These are phyloP conservation scores for Persicaria maculosa DNA, from an alignment of 148 eudicot species.

Conservation along the genomic window DNA sequence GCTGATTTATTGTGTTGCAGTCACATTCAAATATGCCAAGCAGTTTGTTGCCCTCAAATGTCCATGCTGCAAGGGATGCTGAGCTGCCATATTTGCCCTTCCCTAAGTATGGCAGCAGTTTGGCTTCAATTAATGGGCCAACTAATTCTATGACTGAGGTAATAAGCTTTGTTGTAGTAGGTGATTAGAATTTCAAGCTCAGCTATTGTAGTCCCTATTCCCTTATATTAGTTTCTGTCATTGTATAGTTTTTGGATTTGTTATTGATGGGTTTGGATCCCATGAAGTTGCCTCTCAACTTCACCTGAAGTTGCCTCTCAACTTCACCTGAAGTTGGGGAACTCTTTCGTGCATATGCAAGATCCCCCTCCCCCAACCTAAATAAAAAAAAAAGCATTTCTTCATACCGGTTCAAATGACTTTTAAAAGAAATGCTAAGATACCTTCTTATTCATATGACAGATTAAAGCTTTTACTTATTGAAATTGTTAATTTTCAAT, in stretches of 20 bases:
- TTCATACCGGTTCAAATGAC: neutral
- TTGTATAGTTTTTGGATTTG: no score
- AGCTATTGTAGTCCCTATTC: neutral
- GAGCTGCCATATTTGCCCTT: conserved; percentile 71
- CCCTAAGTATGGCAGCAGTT: conserved; percentile 50
- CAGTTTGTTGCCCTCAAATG: conserved; percentile 56
- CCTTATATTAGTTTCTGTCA: no score
- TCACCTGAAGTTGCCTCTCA: neutral
- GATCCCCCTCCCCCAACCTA: no score
- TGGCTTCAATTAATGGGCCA: conserved; percentile 55
- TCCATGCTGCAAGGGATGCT: conserved; percentile 59
- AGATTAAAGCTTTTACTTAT: neutral
- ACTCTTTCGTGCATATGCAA: no score
- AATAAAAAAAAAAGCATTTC: neutral
- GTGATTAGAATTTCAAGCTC: neutral
- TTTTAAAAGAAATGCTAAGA: neutral
- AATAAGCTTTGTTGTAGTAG: conserved; percentile 5
- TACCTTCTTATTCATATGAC: neutral
- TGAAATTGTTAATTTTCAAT: neutral
- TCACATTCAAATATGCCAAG: conserved; percentile 58
- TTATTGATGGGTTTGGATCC: no score
- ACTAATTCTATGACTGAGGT: conserved; percentile 81
- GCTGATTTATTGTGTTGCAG: conserved; percentile 25
- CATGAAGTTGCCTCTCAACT: no score
- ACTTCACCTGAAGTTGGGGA: neutral